Conservation (phyloP, 164 flowering plant genomes). For the Brasenia schreberi region DNA sequence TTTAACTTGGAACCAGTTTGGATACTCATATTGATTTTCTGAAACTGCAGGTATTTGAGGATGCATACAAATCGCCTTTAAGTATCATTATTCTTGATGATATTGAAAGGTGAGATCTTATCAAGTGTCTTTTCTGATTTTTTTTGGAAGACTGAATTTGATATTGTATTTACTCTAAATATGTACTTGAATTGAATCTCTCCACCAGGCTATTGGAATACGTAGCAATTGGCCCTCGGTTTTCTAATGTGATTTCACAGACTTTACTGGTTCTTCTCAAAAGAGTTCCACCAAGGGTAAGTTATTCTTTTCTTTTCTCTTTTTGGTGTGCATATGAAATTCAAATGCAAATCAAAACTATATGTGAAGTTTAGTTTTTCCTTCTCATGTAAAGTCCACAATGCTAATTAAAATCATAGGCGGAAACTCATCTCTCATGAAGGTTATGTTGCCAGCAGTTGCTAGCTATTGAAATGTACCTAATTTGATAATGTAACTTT, state of each 20-base stretch:
- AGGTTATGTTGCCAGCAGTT: too few relatives aligned
- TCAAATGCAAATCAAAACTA: too few relatives aligned
- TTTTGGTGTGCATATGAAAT: too few relatives aligned
- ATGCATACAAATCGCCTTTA: slow-evolving; percentile 89
- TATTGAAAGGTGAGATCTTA: slow-evolving; percentile 67
- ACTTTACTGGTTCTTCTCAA: slow-evolving; percentile 81
- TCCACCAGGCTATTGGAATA: slow-evolving; percentile 66
- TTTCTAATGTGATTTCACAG: slow-evolving; percentile 81
- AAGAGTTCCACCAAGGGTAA: slow-evolving; percentile 90
- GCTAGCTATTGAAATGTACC: too few relatives aligned
- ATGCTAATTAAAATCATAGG: too few relatives aligned
- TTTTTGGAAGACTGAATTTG: background rate
- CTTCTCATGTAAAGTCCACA: too few relatives aligned
- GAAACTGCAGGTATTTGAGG: slow-evolving; percentile 74
- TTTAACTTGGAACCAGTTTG: background rate
- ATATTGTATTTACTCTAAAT: background rate
- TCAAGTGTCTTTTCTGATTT: too few relatives aligned
- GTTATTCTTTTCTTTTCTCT: background rate
- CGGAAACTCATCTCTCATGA: too few relatives aligned
- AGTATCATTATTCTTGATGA: slow-evolving; percentile 92
- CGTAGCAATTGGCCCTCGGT: slow-evolving; percentile 90
- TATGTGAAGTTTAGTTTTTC: too few relatives aligned
- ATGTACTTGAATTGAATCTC: background rate
- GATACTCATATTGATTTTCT: background rate
- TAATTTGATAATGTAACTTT: too few relatives aligned